These are phyloP conservation scores for Phytophthora melonis DNA, from an alignment of 352 stramenopile species.

Conservation along the genomic window DNA sequence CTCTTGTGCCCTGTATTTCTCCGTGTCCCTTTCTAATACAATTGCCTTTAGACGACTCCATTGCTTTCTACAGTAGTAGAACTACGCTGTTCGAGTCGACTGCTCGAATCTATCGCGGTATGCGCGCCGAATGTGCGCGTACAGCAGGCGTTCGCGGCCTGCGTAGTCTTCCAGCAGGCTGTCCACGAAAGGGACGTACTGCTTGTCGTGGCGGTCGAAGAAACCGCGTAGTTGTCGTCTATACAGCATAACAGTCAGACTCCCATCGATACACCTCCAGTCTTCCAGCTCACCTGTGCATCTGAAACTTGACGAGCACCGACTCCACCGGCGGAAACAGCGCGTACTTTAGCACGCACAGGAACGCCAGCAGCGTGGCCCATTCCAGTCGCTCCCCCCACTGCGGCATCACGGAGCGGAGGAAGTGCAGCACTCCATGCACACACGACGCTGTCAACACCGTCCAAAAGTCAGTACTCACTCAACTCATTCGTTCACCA, in stretches of 20 bases:
- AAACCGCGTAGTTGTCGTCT: not conserved
- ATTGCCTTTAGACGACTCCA: constrained; percentile 33
- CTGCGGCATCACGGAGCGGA: not conserved
- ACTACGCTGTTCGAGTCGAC: not conserved
- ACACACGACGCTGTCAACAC: not conserved
- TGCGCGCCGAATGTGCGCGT: not conserved
- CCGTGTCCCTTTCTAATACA: constrained; percentile 41
- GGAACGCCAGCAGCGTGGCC: not conserved
- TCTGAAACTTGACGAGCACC: not conserved
- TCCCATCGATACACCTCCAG: not conserved
- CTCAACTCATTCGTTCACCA: not conserved
- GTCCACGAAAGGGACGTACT: not conserved
- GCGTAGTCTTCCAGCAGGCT: not conserved
- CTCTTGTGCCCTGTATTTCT: constrained; percentile 40
- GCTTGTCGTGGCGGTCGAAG: not conserved
- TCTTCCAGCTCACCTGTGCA: not conserved
- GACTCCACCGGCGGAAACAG: not conserved
- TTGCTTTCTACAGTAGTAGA: not conserved
- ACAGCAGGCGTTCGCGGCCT: not conserved
- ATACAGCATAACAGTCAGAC: not conserved
- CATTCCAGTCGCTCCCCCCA: not conserved
- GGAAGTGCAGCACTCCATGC: not conserved
- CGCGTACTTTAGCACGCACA: not conserved
- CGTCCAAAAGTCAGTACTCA: not conserved
- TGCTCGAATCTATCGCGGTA: not conserved